Evolutionary conservation across 176 grass and related monocot genomes (phyloP), one percentile per base, ranked within the genome.

Genomic region (Ensete glaucum): DNA sequence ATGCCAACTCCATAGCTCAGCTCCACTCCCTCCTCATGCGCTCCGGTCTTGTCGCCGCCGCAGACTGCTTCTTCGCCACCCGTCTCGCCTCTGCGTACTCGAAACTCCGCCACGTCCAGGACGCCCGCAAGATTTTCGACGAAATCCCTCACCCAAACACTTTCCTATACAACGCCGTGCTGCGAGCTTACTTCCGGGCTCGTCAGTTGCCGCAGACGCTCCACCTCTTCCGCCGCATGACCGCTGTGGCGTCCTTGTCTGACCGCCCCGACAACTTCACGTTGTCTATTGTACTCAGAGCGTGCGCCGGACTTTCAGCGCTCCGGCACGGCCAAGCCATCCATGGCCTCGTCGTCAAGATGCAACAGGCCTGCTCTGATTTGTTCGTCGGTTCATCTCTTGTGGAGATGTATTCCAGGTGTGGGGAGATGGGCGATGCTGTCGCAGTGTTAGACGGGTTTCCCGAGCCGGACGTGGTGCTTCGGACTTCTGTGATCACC

Each of bases 341-440:
- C 52, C 91, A 90, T 52, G 75, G 79, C 7, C 72, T 73, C 34
- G 82, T 81, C 14, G 25, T 90, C 57, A 85, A 81, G 53, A 83
- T 69, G 72, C 54, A 27, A 26, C 25, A 64, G 1, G 81, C 71
- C 2, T 59, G 55, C 29, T 56, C 79, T 0, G 91, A 94, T 62
- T 73, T 86, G 29, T 94, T 94, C 69, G 91, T 94, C 0, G 77
- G 82, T 21, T 72, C 85, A 0, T 77, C 88, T 19, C 77, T 88
- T 9, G 91, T 86, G 25, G 88, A 86, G 80, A 81, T 90, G 82
- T 95, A 90, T 52, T 68, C 88, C 23, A 84, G 78, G 50, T 80
- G 81, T 49, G 76, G 82, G 16, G 81, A 88, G 62, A 94, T 94
- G 83, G 59, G 57, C 1, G 43, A 71, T 57, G 83, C 84, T 2